Evolutionary conservation across 805 yeast species (phyloP), one percentile per base, ranked within the genome.

Genomic region (Candida tallmaniae): DNA sequence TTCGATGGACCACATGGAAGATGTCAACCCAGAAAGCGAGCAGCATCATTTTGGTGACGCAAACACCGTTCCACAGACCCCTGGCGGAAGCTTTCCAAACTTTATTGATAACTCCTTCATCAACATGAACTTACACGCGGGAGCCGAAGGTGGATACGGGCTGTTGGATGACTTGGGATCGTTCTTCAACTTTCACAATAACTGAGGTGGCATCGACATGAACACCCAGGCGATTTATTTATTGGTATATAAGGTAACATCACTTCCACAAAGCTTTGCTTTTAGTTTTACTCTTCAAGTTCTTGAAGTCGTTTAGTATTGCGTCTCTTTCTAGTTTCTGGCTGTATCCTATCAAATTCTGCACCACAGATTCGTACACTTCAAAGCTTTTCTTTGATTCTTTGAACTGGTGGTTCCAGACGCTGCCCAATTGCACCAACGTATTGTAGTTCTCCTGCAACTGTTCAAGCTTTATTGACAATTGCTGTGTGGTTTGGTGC

Each of bases 331-430:
- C 73, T 32, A 83, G 48, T 47, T 85, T 76, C 56, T 93, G 96
- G 5, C 95, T 83, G 53, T 89, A 88, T 6, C 95, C 97, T 11
- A 89, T 84, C 46, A 89, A 62, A 48, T 86, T 88, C 51, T 87
- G 95, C 27, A 93, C 88, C 45, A 93, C 95, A 2, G 81, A 72
- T 47, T 90, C 95, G 52, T 81, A 88, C 11, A 89, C 76, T 22
- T 73, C 74, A 48, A 84, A 83, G 54, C 88, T 94, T 27, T 68
- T 71, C 37, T 63, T 63, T 13, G 80, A 58, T 6, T 70, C 76
- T 23, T 55, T 52, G 31, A 72, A 63, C 39, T 72, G 64, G 40
- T 70, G 56, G 31, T 66, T 65, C 83, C 89, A 80, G 8, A 73
- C 61, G 33, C 65, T 54, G 32, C 58, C 44, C 29, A 66, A 46